phyloP scores from a whole-genome alignment of 352 stramenopile species.

The Phytophthora citrophthora region DNA sequence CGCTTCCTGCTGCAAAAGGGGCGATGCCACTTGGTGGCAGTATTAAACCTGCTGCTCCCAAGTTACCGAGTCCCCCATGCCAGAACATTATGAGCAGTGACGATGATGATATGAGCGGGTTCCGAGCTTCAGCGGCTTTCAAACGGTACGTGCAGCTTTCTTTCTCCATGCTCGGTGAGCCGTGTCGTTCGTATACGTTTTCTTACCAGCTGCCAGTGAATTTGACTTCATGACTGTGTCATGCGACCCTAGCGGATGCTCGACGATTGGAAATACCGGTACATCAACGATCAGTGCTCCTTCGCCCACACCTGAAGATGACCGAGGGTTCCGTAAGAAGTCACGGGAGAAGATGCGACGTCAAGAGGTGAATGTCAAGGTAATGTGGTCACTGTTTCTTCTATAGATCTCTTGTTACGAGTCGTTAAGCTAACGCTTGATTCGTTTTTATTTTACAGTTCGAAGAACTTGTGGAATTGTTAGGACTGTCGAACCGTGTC shows the following conservation, averaged over 20 bases:
- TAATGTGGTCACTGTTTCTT: constrained; percentile 17
- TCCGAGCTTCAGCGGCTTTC: constrained; percentile 23
- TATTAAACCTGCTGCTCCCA: constrained; percentile 32
- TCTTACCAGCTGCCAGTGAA: constrained; percentile 33
- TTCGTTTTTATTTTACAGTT: constrained; percentile 45
- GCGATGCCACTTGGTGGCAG: constrained; percentile 16
- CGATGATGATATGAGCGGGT: constrained; percentile 33
- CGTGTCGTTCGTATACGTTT: constrained; percentile 36
- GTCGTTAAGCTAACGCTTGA: constrained; percentile 5
- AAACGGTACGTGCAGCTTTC: constrained; percentile 47
- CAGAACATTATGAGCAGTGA: constrained; percentile 51
- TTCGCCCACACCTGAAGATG: constrained; percentile 48
- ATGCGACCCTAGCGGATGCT: constrained; percentile 54
- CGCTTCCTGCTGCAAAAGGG: constrained; percentile 11
- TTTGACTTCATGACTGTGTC: constrained; percentile 49
- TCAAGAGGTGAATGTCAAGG: constrained; percentile 84
- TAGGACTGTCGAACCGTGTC: constrained; percentile 78
- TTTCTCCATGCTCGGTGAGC: constrained; percentile 9
- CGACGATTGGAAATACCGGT: constrained; percentile 42
- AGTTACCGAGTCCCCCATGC: constrained; percentile 27
- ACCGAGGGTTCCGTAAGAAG: constrained; percentile 75
- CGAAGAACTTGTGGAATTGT: constrained; percentile 70
- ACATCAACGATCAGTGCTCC: constrained; percentile 21
- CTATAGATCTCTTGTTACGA: background rate
- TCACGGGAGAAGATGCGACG: constrained; percentile 79